These are phyloP conservation scores for Phytophthora quininea DNA, from an alignment of 352 stramenopile species.

Conservation along the genomic window DNA sequence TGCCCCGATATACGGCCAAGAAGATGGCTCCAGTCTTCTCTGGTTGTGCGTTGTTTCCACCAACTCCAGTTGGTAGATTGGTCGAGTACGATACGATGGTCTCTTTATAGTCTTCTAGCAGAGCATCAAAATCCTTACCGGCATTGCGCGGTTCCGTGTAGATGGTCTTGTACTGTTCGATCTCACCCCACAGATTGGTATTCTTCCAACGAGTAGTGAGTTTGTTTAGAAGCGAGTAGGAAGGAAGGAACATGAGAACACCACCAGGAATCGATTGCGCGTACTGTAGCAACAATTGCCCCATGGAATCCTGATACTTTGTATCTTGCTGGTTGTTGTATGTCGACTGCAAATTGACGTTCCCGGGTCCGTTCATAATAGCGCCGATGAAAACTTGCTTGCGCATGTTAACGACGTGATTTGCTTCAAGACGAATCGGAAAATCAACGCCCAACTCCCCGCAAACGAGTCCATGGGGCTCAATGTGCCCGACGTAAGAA, in stretches of 20 bases:
- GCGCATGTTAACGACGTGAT: constrained; percentile 89
- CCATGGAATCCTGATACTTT: constrained; percentile 83
- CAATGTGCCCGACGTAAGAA: constrained; percentile 85
- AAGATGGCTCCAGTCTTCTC: constrained; percentile 91
- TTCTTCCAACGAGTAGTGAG: constrained; percentile 69
- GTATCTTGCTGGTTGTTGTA: constrained; percentile 86
- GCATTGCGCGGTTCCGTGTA: constrained; percentile 75
- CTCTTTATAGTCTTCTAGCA: constrained; percentile 78
- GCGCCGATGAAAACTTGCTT: constrained; percentile 83
- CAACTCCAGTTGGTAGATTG: neutral
- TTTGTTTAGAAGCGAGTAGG: constrained; percentile 83
- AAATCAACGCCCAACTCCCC: constrained; percentile 84
- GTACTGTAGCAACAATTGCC: constrained; percentile 77
- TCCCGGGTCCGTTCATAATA: constrained; percentile 69
- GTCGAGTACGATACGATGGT: constrained; percentile 23
- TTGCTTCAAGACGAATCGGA: constrained; percentile 80
- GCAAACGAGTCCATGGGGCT: constrained; percentile 90
- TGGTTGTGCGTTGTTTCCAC: neutral
- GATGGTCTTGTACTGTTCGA: constrained; percentile 66
- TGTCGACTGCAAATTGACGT: constrained; percentile 74
- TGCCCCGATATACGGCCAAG: constrained; percentile 98
- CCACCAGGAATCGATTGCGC: constrained; percentile 70
- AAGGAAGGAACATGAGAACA: constrained; percentile 89
- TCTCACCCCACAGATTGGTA: constrained; percentile 65
- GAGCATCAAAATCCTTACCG: constrained; percentile 82